Conservation (phyloP, 2,329 filamentous ascomycete species). For the Fusarium aywerte region DNA sequence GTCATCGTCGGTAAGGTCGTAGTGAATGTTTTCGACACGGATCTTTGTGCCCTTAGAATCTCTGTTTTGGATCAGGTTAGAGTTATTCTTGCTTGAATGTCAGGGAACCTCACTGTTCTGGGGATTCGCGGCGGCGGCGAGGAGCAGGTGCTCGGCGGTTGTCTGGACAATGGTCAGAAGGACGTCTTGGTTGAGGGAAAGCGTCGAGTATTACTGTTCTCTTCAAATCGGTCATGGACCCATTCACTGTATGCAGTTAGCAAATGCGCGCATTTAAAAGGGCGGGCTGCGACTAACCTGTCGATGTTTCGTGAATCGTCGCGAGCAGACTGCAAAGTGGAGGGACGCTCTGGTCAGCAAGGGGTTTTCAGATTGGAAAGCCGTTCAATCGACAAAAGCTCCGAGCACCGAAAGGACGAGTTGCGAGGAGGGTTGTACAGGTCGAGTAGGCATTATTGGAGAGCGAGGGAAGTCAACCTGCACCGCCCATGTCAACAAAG, state of each 20-base stretch:
- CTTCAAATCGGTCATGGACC: conserved; percentile 92
- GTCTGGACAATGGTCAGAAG: conserved; percentile 48
- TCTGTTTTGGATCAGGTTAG: conserved; percentile 49
- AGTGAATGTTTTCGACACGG: conserved; percentile 90
- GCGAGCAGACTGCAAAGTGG: conserved; percentile 66
- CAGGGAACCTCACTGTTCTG: conserved; percentile 50
- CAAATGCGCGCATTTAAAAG: background rate
- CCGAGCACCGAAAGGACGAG: conserved; percentile 47
- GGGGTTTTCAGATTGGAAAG: conserved; percentile 50
- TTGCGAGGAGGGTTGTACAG: conserved; percentile 47
- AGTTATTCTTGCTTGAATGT: conserved; percentile 16
- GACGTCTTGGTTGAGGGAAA: conserved; percentile 5
- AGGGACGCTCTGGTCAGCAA: conserved; percentile 53
- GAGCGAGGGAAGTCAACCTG: conserved; percentile 53
- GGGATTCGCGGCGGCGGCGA: conserved; percentile 57
- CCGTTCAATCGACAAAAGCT: conserved; percentile 48
- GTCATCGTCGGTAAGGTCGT: conserved; percentile 87
- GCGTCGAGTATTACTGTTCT: conserved; percentile 64
- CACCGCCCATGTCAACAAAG: conserved; percentile 34
- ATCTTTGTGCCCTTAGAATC: conserved; percentile 73
- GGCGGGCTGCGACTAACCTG: conserved; percentile 63
- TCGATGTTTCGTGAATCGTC: conserved; percentile 75
- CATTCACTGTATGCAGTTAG: conserved; percentile 72
- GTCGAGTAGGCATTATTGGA: conserved; percentile 45
- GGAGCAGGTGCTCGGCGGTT: conserved; percentile 56